Evolutionary conservation across 805 yeast genomes (phyloP), one percentile per base, ranked within the genome.

Genomic region (Candida mattraensis): DNA sequence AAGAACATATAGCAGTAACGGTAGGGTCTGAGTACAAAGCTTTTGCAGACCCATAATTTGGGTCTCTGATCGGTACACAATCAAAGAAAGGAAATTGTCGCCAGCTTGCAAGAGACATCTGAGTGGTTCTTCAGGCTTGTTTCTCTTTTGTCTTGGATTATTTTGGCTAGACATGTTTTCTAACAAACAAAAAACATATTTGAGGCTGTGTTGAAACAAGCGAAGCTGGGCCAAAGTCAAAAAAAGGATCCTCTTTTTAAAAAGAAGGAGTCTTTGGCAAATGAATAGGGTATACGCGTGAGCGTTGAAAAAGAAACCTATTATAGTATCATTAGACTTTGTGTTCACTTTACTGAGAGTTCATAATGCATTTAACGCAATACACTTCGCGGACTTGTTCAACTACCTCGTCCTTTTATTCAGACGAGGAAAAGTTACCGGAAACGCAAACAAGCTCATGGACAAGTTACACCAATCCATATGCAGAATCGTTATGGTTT

Each of bases 41-140:
- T 5, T 70, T 65, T 4, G 67, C 69, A 0, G 82, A 67, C 5
- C 81, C 80, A 38, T 74, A 70, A 40, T 74, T 66, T 5, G 98
- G 98, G 54, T 93, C 99, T 42, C 80, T 65, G 13, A 93, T 83
- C 5, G 96, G 96, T 0, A 80, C 71, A 23, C 76, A 71, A 35
- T 87, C 96, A 58, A 84, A 88, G 60, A 91, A 84, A 42, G 86
- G 87, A 61, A 91, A 85, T 53, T 85, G 95, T 41, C 91, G 45
- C 65, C 65, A 62, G 14, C 53, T 46, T 5, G 61, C 48, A 17
- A 60, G 42, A 12, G 64, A 59, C 65, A 61, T 61, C n/a, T n/a
- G n/a, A n/a, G n/a, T n/a, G n/a, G 19, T 6, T 28, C 10, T 20
- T 11, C 7, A 20, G 23, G 23, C 11, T 20, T 11, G 23, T 8